phyloP scores from a whole-genome alignment of 208 protist species.

The Trypanosoma theileri region DNA sequence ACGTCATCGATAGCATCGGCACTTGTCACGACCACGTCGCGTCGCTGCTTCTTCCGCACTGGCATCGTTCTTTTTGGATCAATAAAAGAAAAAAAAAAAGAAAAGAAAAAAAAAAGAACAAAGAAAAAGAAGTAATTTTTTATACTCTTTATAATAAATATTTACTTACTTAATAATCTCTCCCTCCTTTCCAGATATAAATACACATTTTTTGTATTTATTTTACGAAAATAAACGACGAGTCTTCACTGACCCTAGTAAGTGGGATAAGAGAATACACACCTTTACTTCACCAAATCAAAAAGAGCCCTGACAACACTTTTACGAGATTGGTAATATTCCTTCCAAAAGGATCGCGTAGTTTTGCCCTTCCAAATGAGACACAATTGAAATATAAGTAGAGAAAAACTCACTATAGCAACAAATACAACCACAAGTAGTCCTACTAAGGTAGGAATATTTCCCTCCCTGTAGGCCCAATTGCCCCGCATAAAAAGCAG shows the following conservation, averaged over 20 bases:
- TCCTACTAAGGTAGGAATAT: slow-evolving; percentile 33
- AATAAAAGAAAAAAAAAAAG: not conserved
- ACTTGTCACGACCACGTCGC: slow-evolving; percentile 56
- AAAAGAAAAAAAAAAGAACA: slow-evolving; percentile 6
- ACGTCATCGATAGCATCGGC: slow-evolving; percentile 29
- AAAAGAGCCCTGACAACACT: slow-evolving; percentile 6
- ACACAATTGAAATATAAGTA: slow-evolving; percentile 41
- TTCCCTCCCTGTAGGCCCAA: slow-evolving; percentile 39
- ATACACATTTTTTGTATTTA: too few relatives aligned
- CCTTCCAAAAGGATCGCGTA: slow-evolving; percentile 9
- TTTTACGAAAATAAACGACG: too few relatives aligned
- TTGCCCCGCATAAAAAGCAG: slow-evolving; percentile 36
- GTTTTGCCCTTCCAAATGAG: slow-evolving; percentile 21
- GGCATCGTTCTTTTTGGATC: slow-evolving; percentile 50
- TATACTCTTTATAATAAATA: too few relatives aligned
- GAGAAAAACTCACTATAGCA: slow-evolving; percentile 24
- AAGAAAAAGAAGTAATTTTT: not conserved
- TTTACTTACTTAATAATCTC: too few relatives aligned
- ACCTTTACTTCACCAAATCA: not conserved
- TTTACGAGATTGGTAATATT: not conserved
- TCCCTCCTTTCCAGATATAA: too few relatives aligned
- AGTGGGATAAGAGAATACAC: slow-evolving; percentile 2
- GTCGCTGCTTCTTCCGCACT: slow-evolving; percentile 81
- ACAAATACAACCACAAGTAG: slow-evolving; percentile 40
- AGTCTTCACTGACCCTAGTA: not conserved